A percentile compares a stretch with the other conserved stretches of the same genome.
phyloP scores from a whole-genome alignment of 2,329 filamentous ascomycete species.

The Byssochlamys sp. region DNA sequence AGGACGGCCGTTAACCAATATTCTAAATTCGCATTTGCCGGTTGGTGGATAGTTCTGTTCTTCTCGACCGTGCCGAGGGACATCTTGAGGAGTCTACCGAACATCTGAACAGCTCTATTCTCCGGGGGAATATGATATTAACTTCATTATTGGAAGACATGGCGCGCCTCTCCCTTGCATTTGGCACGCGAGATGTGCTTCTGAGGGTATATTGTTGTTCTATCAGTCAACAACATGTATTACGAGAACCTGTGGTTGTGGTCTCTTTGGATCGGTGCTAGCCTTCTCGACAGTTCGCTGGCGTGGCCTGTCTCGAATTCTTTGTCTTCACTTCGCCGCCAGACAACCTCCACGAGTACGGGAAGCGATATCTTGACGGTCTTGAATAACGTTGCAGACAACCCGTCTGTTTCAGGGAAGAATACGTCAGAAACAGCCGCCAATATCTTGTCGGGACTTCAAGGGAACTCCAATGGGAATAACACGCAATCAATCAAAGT shows the following conservation, averaged over 20 bases:
- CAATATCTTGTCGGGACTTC: not conserved
- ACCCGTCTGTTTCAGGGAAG: not conserved
- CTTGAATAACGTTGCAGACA: not conserved
- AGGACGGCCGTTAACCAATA: not conserved
- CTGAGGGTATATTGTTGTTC: not conserved
- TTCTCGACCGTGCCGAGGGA: not conserved
- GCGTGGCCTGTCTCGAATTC: not conserved
- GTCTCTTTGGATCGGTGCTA: not conserved
- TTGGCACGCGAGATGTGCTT: not conserved
- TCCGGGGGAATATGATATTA: not conserved
- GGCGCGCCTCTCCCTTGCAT: not conserved
- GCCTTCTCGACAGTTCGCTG: not conserved
- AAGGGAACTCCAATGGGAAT: not conserved
- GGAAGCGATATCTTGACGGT: not conserved
- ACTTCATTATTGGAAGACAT: not conserved
- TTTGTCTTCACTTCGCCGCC: not conserved
- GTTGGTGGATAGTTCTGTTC: not conserved
- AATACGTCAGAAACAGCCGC: not conserved
- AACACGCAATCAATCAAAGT: conserved; percentile 5
- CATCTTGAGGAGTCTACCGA: not conserved
- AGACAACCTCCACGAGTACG: not conserved
- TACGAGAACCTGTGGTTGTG: not conserved
- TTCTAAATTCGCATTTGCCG: not conserved
- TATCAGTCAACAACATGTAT: not conserved
- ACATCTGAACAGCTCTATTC: not conserved